A percentile compares a stretch with the other conserved stretches of the same genome.
phyloP scores from a whole-genome alignment of 345 rosid species.

The Erucastrum elatum region DNA sequence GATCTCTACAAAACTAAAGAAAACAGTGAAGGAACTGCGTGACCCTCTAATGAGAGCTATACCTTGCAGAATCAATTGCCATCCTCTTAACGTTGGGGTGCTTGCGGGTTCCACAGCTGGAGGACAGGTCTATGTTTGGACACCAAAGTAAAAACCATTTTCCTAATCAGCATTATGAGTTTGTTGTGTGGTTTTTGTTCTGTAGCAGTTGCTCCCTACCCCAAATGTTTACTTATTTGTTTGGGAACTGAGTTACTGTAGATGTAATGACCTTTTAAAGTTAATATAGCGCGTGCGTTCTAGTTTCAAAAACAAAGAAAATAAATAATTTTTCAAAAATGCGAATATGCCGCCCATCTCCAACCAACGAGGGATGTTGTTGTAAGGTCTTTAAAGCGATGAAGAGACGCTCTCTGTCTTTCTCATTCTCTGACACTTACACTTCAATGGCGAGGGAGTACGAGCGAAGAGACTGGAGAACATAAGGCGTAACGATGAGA shows the following conservation, averaged over 20 bases:
- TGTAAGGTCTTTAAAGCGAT: slow-evolving; percentile 16
- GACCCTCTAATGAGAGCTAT: slow-evolving; percentile 56
- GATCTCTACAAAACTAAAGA: slow-evolving; percentile 44
- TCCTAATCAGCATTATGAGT: neutral
- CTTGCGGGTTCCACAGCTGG: slow-evolving; percentile 74
- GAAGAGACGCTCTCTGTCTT: too few species aligned
- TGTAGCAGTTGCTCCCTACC: too few species aligned
- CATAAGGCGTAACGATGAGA: slow-evolving; percentile 70
- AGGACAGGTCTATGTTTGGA: slow-evolving; percentile 77
- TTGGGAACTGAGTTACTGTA: too few species aligned
- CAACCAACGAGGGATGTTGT: neutral
- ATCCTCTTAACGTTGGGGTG: slow-evolving; percentile 62
- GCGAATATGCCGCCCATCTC: slow-evolving; percentile 14
- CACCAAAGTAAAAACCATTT: slow-evolving; percentile 12
- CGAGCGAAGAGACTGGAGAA: slow-evolving; percentile 73
- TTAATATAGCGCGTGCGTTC: too few species aligned
- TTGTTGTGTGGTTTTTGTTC: neutral
- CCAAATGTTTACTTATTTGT: too few species aligned
- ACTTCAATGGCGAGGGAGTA: slow-evolving; percentile 74
- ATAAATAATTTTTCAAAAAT: neutral
- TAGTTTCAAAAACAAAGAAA: neutral
- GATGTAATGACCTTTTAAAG: too few species aligned
- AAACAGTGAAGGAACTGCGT: slow-evolving; percentile 45
- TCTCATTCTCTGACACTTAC: too few species aligned
- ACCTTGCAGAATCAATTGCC: slow-evolving; percentile 68